Evolutionary conservation across 805 yeast species (phyloP).

Genomic region (Tetrapisispora nanseiensis): DNA sequence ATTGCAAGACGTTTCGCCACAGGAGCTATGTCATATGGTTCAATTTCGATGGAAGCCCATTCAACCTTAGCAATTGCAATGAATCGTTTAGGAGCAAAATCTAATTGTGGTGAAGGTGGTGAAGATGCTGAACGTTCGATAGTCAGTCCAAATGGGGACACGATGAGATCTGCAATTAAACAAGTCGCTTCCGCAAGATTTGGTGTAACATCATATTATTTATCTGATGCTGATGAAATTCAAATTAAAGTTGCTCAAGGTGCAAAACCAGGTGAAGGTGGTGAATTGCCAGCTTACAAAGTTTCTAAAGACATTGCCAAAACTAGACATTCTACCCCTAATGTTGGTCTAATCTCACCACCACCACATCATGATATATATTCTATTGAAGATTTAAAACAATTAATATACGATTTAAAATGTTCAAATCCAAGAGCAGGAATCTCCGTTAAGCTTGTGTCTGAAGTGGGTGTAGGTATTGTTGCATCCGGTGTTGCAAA

Average conservation of each 20-base stretch:
- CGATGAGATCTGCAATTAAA: conserved; percentile 97
- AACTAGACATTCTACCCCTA: conserved; percentile 93
- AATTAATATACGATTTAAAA: conserved; percentile 89
- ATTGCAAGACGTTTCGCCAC: conserved; percentile 94
- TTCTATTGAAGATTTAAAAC: conserved; percentile 95
- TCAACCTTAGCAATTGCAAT: conserved; percentile 96
- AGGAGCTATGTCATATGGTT: conserved; percentile 99
- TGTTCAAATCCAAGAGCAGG: conserved; percentile 96
- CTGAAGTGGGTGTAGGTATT: conserved; percentile 98
- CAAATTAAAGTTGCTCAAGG: conserved; percentile 99
- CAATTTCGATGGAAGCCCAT: conserved; percentile 97
- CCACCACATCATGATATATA: conserved; percentile 99
- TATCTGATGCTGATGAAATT: conserved; percentile 93
- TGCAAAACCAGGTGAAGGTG: conserved; percentile 99
- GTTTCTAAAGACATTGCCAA: conserved; percentile 82
- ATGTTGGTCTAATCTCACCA: conserved; percentile 94
- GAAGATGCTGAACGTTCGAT: conserved; percentile 88
- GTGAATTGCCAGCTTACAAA: conserved; percentile 93
- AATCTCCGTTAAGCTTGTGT: conserved; percentile 90
- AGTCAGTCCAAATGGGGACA: conserved; percentile 78
- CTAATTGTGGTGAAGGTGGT: conserved; percentile 99
- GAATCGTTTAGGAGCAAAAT: conserved; percentile 96
- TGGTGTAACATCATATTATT: conserved; percentile 91
- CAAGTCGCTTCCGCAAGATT: conserved; percentile 97
- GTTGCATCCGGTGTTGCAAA: conserved; percentile 99